Percentiles rank a stretch among this genome's conserved stretches.
These are phyloP conservation scores for Suhomyces anneliseae DNA, from an alignment of 1,139 yeast genomes.

Conservation along the genomic window DNA sequence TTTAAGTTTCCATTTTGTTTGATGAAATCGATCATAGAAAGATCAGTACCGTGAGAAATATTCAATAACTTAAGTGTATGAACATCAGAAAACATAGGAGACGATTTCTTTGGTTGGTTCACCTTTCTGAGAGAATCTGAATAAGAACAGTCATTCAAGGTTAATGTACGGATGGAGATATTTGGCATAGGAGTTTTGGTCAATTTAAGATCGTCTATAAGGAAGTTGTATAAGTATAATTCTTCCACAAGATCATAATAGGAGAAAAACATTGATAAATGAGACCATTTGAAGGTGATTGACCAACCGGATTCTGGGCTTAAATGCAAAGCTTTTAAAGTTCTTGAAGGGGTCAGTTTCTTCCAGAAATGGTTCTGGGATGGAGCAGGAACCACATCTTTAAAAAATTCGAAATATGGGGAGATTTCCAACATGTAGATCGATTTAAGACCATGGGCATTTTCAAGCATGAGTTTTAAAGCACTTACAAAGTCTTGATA, in stretches of 20 bases:
- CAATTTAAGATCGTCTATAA: slow-evolving; percentile 41
- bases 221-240: slow-evolving; percentile 46
- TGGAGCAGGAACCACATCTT: slow-evolving; percentile 13
- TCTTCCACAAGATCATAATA: slow-evolving; percentile 48
- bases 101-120: slow-evolving; percentile 9
- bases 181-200: slow-evolving; percentile 8
- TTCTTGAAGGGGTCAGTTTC: slow-evolving; percentile 21
- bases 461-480: slow-evolving; percentile 26
- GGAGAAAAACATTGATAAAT: slow-evolving; percentile 27
- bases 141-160: slow-evolving; percentile 29
- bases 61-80: slow-evolving; percentile 34
- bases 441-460: slow-evolving; percentile 33
- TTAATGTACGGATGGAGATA: slow-evolving; percentile 20
- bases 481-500: slow-evolving; percentile 30
- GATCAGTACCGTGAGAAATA: slow-evolving; percentile 43
- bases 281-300: slow-evolving; percentile 39
- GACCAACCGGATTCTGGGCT: slow-evolving; percentile 52
- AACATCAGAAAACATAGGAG: slow-evolving; percentile 37
- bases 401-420: slow-evolving; percentile 51
- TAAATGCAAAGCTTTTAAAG: slow-evolving; percentile 25
- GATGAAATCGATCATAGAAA: slow-evolving; percentile 49
- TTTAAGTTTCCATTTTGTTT: slow-evolving; percentile 26
- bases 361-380: slow-evolving; percentile 9
- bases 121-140: slow-evolving; percentile 20
- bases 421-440: slow-evolving; percentile 44